These are phyloP conservation scores for Botrytis hyacinthi DNA, from an alignment of 2,329 filamentous ascomycete genomes.

Conservation along the genomic window DNA sequence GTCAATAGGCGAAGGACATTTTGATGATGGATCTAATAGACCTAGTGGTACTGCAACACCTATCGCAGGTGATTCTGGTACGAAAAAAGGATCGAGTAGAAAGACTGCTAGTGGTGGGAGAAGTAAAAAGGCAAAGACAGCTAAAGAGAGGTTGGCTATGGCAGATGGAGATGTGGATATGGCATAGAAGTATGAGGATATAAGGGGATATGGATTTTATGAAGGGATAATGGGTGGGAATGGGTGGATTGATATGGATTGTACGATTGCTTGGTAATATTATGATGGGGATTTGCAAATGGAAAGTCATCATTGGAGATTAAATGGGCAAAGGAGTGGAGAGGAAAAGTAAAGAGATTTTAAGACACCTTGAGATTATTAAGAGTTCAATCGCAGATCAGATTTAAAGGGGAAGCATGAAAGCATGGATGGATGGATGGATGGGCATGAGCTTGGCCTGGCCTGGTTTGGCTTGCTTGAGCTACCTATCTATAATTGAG, in stretches of 20 bases:
- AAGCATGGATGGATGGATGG: background rate
- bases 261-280: constrained; percentile 12
- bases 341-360: background rate
- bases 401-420: background rate
- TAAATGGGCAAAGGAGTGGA: background rate
- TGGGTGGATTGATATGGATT: background rate
- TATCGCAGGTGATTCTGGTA: constrained; percentile 53
- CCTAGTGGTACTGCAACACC: constrained; percentile 84
- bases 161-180: constrained; percentile 54
- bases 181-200: background rate
- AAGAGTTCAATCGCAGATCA: background rate
- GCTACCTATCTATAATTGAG: background rate
- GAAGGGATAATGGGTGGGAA: background rate
- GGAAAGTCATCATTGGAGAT: background rate
- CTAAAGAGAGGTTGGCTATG: constrained; percentile 66
- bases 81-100: constrained; percentile 45
- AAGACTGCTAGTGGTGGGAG: constrained; percentile 47
- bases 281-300: constrained; percentile 2
- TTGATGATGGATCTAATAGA: constrained; percentile 82
- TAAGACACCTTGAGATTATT: background rate
- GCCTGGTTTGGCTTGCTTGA: too few relatives aligned
- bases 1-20: constrained; percentile 84
- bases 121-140: constrained; percentile 64
- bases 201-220: background rate
- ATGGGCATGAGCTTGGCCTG: background rate